Base-by-base conservation (phyloP, 257 asterid species). In the Jacaranda mimosifolia region DNA sequence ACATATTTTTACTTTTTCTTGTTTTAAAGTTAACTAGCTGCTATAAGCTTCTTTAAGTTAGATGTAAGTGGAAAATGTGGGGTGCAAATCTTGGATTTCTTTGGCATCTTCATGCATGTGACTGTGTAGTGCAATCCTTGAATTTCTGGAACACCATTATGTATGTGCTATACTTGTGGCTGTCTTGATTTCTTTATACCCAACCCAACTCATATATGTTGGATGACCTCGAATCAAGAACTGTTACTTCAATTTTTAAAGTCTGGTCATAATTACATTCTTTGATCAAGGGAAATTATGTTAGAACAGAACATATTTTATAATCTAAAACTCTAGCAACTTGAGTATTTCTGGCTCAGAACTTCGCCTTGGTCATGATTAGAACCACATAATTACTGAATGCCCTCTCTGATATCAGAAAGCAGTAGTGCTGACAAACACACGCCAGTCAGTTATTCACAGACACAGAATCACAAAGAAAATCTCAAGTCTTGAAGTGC, bases 181-280 rank as follows among this genome's bases (percentile, higher is more conserved):
- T 42, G 46, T 66, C 72, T 42, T 68, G 59, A 17, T 67, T 66
- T 66, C 15, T 66, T 66, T 43, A 45, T 18, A 17, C 18, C 18
- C 56, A 45, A 14, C 12, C 11, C 40, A 43, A 42, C 57, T 45
- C 71, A 42, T 0, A 17, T 17, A 17, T 17, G 60, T 17, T 55
- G 60, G 57, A n/a, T 55, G 60, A 55, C 32, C 9, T n/a, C 0
- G 60, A 55, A 55, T 17, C 21, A n/a, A 55, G 60, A 3, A 67
- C 40, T 49, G 38, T 42, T 65, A 17, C 18, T 67, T 67, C 13
- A 46, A 46, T 48, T n/a, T 68, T 68, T 48, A 21, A 46, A 21
- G 59, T 6, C 21, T 11, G 52, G 58, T 26, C 57, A 11, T 68
- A 0, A 10, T 67, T 45, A 67, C 49, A 7, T 4, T 5, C 21